Evolutionary conservation across 129 eudicot genomes (phyloP).

Genomic region (Chrysanthemum seticuspe): DNA sequence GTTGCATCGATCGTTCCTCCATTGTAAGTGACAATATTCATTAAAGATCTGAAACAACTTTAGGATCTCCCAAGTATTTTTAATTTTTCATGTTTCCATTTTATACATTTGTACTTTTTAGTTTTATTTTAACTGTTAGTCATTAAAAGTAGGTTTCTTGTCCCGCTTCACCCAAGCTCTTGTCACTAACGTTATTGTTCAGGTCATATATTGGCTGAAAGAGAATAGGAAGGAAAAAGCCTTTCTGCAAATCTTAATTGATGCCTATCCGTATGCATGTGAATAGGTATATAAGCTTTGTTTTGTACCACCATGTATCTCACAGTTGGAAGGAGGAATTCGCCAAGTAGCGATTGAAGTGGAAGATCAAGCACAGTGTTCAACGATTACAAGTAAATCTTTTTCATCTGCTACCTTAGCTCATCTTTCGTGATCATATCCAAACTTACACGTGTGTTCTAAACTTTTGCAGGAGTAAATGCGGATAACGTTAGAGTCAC

Average conservation of each 20-base stretch:
- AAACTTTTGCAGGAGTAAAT: constrained; percentile 74
- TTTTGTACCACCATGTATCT: constrained; percentile 89
- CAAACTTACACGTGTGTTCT: constrained; percentile 17
- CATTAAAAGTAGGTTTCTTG: too few relatives aligned
- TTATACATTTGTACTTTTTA: too few relatives aligned
- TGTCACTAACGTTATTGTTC: too few relatives aligned
- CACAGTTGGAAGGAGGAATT: constrained; percentile 93
- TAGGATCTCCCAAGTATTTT: too few relatives aligned
- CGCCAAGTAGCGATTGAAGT: constrained; percentile 99
- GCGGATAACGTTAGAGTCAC: constrained; percentile 99
- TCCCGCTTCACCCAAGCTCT: too few relatives aligned
- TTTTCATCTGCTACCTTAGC: constrained; percentile 3
- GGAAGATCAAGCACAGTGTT: constrained; percentile 95
- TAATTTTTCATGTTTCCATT: too few relatives aligned
- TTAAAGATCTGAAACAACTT: too few relatives aligned
- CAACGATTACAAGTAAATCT: constrained; percentile 81
- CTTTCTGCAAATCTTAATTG: neutral
- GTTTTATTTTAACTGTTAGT: too few relatives aligned
- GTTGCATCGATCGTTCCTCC: too few relatives aligned
- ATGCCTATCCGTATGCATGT: neutral
- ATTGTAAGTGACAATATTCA: too few relatives aligned
- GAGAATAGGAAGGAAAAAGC: neutral
- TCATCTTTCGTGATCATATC: neutral
- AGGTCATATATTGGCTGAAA: too few relatives aligned
- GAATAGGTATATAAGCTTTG: neutral